A percentile compares a stretch with the other conserved stretches of the same genome.
Conservation (phyloP, 2,329 filamentous ascomycete species). For the Ophiostoma piceae region DNA sequence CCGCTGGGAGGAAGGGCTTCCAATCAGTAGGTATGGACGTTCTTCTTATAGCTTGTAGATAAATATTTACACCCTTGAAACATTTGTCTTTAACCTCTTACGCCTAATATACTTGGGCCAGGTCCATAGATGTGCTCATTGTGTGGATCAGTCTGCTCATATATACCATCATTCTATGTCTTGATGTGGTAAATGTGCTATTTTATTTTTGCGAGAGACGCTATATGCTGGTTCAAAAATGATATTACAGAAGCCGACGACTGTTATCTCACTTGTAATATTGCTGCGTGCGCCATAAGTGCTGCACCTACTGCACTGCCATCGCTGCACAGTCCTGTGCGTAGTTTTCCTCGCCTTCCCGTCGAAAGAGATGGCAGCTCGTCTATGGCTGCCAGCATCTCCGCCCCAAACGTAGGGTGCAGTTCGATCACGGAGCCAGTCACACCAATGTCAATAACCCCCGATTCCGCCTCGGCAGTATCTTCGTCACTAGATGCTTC, state of each 20-base stretch:
- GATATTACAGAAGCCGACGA: too few relatives aligned
- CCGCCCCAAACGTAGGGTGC: conserved; percentile 84
- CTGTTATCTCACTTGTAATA: background rate
- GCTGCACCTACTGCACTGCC: conserved; percentile 89
- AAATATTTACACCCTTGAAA: too few relatives aligned
- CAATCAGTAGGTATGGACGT: background rate
- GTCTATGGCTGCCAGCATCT: conserved; percentile 75
- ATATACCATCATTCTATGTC: too few relatives aligned
- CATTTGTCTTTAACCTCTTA: too few relatives aligned
- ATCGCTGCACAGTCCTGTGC: conserved; percentile 93
- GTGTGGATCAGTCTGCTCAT: too few relatives aligned
- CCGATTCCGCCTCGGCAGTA: background rate
- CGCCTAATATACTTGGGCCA: too few relatives aligned
- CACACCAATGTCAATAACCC: conserved; percentile 71
- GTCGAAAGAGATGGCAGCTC: conserved; percentile 70
- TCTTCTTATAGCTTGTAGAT: background rate
- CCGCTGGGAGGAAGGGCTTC: background rate
- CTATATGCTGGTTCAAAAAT: too few relatives aligned
- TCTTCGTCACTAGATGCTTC: background rate
- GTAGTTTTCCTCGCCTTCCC: conserved; percentile 67
- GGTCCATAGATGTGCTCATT: too few relatives aligned
- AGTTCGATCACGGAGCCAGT: conserved; percentile 92
- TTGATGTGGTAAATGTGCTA: too few relatives aligned
- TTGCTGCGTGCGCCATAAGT: conserved; percentile 72
- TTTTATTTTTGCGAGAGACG: too few relatives aligned